Evolutionary conservation across 345 rosid genomes (phyloP).

Genomic region (Barbarea vulgaris): DNA sequence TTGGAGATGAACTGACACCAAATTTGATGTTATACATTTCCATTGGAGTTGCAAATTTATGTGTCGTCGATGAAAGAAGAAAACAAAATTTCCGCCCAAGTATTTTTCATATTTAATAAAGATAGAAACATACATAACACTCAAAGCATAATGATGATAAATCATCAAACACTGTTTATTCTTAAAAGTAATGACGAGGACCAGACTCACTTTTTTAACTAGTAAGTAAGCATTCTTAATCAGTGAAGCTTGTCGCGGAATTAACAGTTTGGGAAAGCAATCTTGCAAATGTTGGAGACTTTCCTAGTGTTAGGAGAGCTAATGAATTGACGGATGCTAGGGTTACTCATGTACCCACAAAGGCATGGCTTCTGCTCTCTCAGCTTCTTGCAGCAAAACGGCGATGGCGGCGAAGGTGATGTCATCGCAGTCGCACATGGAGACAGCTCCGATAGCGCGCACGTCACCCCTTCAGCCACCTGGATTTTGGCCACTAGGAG

Average conservation of each 20-base stretch:
- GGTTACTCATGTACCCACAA: slow-evolving; percentile 61
- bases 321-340: slow-evolving; percentile 46
- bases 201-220: neutral
- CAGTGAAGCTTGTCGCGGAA: slow-evolving; percentile 13
- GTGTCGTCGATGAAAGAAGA: too few relatives aligned
- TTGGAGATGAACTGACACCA: too few relatives aligned
- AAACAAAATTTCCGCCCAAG: neutral
- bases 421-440: slow-evolving; percentile 50
- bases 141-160: slow-evolving; percentile 17
- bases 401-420: slow-evolving; percentile 47
- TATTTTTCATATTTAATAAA: slow-evolving; percentile 11
- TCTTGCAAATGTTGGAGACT: slow-evolving; percentile 45
- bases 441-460: slow-evolving; percentile 52
- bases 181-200: neutral
- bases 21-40: too few relatives aligned
- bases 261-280: slow-evolving; percentile 52
- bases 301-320: slow-evolving; percentile 54
- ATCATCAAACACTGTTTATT: slow-evolving; percentile 28
- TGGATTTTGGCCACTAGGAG: slow-evolving; percentile 17
- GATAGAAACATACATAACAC: slow-evolving; percentile 17
- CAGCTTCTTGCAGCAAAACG: slow-evolving; percentile 56
- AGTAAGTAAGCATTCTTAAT: slow-evolving; percentile 21
- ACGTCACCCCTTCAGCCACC: slow-evolving; percentile 53
- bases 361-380: slow-evolving; percentile 72
- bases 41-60: too few relatives aligned